Percentiles rank a stretch among this genome's conserved stretches.
phyloP scores from a whole-genome alignment of 257 asterid species.

The Capsicum rhomboideum region DNA sequence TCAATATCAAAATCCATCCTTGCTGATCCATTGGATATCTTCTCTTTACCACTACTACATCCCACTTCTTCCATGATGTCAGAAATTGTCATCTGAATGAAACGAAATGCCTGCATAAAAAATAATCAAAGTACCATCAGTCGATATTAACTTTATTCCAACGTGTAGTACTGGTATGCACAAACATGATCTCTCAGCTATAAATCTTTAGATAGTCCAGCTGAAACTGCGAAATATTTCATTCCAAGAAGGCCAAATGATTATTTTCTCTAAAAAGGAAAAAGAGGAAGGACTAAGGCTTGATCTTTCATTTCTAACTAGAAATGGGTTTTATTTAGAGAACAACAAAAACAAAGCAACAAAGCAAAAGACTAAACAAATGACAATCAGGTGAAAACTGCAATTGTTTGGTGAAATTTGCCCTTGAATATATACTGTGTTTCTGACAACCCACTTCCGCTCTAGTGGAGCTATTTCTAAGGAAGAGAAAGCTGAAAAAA shows the following conservation, averaged over 20 bases:
- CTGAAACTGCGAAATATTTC: not conserved
- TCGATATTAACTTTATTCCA: not conserved
- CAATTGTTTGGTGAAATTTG: not conserved
- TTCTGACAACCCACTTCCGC: not conserved
- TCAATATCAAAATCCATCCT: slow-evolving; percentile 17
- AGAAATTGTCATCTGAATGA: not conserved
- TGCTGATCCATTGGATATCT: slow-evolving; percentile 6
- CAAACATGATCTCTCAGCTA: not conserved
- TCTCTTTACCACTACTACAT: slow-evolving; percentile 12
- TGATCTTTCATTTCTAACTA: not conserved
- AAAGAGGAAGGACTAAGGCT: not conserved
- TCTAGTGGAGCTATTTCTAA: not conserved
- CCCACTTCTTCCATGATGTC: slow-evolving; percentile 11
- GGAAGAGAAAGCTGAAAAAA: not conserved
- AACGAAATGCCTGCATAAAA: not conserved
- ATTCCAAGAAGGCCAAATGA: not conserved
- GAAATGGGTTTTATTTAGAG: not conserved
- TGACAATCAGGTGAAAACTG: not conserved
- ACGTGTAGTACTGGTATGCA: not conserved
- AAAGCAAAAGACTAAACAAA: not conserved
- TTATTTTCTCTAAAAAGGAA: not conserved
- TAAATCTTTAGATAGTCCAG: not conserved
- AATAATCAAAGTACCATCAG: not conserved
- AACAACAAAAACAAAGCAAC: not conserved
- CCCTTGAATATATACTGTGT: not conserved